These are phyloP conservation scores for Phaseolus coccineus DNA, from an alignment of 331 rosid genomes.

Conservation along the genomic window DNA sequence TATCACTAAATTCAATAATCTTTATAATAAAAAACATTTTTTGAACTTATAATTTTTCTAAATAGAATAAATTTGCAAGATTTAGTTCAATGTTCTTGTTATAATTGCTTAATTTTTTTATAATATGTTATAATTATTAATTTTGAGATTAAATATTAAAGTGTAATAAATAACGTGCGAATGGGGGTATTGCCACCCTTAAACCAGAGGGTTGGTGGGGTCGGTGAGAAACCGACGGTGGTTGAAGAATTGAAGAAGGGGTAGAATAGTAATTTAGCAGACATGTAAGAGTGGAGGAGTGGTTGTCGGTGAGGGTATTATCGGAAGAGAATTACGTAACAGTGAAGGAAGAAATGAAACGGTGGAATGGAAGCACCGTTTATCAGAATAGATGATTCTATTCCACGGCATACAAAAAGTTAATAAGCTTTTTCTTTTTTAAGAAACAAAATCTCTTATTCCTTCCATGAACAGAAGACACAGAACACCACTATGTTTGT, in stretches of 20 bases:
- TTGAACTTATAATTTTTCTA: not conserved
- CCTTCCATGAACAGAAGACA: not conserved
- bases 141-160: not conserved
- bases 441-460: not conserved
- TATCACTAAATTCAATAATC: no score
- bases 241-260: constrained; percentile 44
- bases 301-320: constrained; percentile 45
- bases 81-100: not conserved
- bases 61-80: not conserved
- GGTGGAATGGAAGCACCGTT: not conserved
- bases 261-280: not conserved
- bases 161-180: not conserved
- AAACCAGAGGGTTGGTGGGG: constrained; percentile 23
- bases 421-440: not conserved
- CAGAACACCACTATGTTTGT: no score
- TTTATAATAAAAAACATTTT: no score
- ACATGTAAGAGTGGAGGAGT: not conserved
- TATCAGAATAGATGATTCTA: constrained; percentile 18
- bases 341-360: not conserved
- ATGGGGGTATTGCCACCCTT: not conserved
- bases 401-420: not conserved
- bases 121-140: not conserved
- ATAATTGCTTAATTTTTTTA: no score
- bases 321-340: constrained; percentile 17
- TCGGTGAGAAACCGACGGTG: constrained; percentile 24